A percentile compares a stretch with the other conserved stretches of the same genome.
Evolutionary conservation across 306 rosid species (phyloP).

Genomic region (Casuarina equisetifolia): DNA sequence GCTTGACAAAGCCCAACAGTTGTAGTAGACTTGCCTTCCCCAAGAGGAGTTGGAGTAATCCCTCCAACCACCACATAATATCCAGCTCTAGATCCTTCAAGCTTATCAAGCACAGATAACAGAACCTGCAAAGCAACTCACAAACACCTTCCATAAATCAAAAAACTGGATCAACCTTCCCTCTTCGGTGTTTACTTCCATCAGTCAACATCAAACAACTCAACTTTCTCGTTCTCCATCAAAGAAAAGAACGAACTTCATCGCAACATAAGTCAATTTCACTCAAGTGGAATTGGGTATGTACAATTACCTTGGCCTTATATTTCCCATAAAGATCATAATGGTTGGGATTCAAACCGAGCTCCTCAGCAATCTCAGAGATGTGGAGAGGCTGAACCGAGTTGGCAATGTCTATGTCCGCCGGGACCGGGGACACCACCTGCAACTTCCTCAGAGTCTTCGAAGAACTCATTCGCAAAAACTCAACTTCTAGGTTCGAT

Average conservation of each 20-base stretch:
- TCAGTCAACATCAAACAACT: neutral
- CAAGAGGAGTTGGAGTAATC: slow-evolving; percentile 96
- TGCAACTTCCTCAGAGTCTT: slow-evolving; percentile 63
- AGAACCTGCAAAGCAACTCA: slow-evolving; percentile 52
- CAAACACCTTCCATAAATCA: neutral
- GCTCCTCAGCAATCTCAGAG: slow-evolving; percentile 67
- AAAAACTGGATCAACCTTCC: neutral
- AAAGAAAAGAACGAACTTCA: neutral
- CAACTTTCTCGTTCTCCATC: neutral
- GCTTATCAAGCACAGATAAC: slow-evolving; percentile 72
- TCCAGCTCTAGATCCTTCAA: slow-evolving; percentile 67
- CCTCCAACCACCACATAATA: slow-evolving; percentile 98
- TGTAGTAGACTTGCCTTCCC: slow-evolving; percentile 99
- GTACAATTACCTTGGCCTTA: slow-evolving; percentile 69
- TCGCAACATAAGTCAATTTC: neutral
- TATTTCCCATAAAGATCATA: slow-evolving; percentile 93
- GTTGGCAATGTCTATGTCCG: slow-evolving; percentile 89
- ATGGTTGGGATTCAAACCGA: slow-evolving; percentile 68
- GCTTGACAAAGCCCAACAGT: slow-evolving; percentile 99
- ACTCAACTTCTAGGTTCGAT: neutral
- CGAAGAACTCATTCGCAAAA: slow-evolving; percentile 53
- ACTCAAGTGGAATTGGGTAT: neutral
- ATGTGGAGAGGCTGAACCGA: slow-evolving; percentile 82
- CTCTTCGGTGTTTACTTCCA: too few species aligned
- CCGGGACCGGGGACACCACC: slow-evolving; percentile 89